Conservation (phyloP, 805 yeast species). For the Candida maltosa region DNA sequence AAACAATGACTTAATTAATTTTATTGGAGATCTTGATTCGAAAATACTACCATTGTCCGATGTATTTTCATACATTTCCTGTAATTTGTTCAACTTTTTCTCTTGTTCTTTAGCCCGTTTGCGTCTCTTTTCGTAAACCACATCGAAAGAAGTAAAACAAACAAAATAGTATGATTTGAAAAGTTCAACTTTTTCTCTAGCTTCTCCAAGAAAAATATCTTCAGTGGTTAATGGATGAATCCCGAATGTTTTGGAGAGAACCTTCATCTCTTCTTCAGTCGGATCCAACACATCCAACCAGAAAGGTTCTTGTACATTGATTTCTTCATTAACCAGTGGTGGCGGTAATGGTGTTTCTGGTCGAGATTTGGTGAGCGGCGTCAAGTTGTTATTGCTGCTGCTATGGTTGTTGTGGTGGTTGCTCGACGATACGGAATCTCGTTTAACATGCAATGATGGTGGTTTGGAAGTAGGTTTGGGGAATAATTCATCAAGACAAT, state of each 20-base stretch:
- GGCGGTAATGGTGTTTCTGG: slow-evolving; percentile 3
- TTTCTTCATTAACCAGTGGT: slow-evolving; percentile 5
- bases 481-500: slow-evolving; percentile 21
- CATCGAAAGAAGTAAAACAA: slow-evolving; percentile 65
- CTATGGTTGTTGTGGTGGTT: background rate
- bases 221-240: slow-evolving; percentile 96
- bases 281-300: slow-evolving; percentile 95
- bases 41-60: slow-evolving; percentile 16
- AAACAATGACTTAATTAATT: slow-evolving; percentile 2
- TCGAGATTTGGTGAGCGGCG: background rate
- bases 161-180: slow-evolving; percentile 89
- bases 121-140: slow-evolving; percentile 67
- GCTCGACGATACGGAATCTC: background rate
- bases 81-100: slow-evolving; percentile 32
- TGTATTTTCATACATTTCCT: slow-evolving; percentile 28
- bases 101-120: slow-evolving; percentile 48
- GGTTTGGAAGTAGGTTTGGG: slow-evolving; percentile 5
- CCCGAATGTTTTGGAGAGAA: slow-evolving; percentile 82
- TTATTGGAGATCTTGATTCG: slow-evolving; percentile 13
- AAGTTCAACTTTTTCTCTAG: slow-evolving; percentile 91
- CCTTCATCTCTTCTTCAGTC: slow-evolving; percentile 95
- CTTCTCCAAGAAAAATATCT: slow-evolving; percentile 89
- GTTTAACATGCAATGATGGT: slow-evolving; percentile 7
- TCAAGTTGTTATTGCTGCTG: slow-evolving; percentile 1
- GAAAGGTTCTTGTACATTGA: slow-evolving; percentile 22